Conservation (phyloP, 2,329 filamentous ascomycete genomes). For the Hymenoscyphus salicellus region DNA sequence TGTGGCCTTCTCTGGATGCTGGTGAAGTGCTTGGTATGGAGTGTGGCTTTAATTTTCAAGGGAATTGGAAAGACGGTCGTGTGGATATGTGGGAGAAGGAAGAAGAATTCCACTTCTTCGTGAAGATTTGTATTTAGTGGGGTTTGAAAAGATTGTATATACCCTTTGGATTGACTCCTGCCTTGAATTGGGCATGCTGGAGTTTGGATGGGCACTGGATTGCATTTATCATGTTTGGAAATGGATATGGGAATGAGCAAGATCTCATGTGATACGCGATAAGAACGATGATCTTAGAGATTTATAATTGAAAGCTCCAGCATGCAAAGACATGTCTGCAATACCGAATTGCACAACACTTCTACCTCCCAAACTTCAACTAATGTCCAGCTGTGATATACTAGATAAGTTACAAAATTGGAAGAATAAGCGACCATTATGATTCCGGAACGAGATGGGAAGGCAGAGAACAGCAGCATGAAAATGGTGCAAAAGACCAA, state of each 20-base stretch:
- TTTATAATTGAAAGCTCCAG: slow-evolving; percentile 1
- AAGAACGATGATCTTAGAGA: background rate
- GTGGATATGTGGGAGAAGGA: slow-evolving; percentile 42
- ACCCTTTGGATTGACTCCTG: background rate
- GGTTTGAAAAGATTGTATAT: background rate
- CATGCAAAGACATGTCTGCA: slow-evolving; percentile 9
- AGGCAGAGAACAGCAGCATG: too few species aligned
- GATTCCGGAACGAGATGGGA: too few species aligned
- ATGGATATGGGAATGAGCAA: background rate
- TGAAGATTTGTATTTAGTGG: background rate
- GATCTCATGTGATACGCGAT: background rate
- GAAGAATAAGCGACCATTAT: background rate
- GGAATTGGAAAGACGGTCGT: slow-evolving; percentile 50
- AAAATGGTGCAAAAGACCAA: too few species aligned
- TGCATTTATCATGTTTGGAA: background rate
- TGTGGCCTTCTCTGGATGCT: slow-evolving; percentile 52
- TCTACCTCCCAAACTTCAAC: background rate
- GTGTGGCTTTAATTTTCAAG: slow-evolving; percentile 54
- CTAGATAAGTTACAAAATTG: background rate
- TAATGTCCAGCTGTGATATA: too few species aligned
- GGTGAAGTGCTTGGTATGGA: slow-evolving; percentile 59
- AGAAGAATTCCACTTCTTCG: slow-evolving; percentile 15
- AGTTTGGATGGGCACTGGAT: background rate
- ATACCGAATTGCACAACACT: background rate
- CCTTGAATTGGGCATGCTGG: background rate